Evolutionary conservation across 2,329 filamentous ascomycete species (phyloP), one percentile per base, ranked within the genome.

Genomic region (Ophiosphaerella korrae): DNA sequence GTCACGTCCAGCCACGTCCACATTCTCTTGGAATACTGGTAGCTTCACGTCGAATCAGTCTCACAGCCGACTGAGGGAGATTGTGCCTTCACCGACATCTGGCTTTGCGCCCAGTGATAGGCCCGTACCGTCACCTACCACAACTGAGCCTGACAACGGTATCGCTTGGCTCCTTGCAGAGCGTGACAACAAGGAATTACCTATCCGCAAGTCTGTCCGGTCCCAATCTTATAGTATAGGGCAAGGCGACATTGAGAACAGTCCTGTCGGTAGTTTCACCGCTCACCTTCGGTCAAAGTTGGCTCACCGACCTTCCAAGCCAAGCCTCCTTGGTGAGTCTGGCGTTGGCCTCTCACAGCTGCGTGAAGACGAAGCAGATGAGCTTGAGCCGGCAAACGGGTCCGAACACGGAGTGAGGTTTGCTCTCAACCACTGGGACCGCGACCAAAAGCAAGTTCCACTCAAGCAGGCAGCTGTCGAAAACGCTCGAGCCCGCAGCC

Each of bases 151-250:
- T 29, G 82, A 93, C 56, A 74, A 79, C 7, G 69, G 78, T 6
- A 69, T 73, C 35, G 60, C 60, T 24, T 68, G 71, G 39, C 55
- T 73, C 1, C 58, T 73, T 5, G 32, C 57, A 66, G 14, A 95
- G 59, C 91, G 18, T 21, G 18, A 21, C 18, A 21, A 21, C 18
- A 21, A 21, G 3, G 18, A 92, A 1, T 90, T 96, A 57, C 92
- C 93, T 1, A 94, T 90, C 0, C 90, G 90, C 1, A 97, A 97
- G 74, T 92, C 90, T 1, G 94, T 96, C 64, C 87, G 94, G 37
- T 99, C 94, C 5, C 91, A 97, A 73, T 97, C 94, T 4, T 97
- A 97, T 74, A 97, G 93, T 0, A 93, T 96, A 41, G 92, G 92
- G 4, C 92, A 97, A 70, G 80, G 92, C 53, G 92, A 96, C 45